Evolutionary conservation across 2,329 filamentous ascomycete genomes (phyloP), one percentile per base, ranked within the genome.

Genomic region (Pyrenophora teres): DNA sequence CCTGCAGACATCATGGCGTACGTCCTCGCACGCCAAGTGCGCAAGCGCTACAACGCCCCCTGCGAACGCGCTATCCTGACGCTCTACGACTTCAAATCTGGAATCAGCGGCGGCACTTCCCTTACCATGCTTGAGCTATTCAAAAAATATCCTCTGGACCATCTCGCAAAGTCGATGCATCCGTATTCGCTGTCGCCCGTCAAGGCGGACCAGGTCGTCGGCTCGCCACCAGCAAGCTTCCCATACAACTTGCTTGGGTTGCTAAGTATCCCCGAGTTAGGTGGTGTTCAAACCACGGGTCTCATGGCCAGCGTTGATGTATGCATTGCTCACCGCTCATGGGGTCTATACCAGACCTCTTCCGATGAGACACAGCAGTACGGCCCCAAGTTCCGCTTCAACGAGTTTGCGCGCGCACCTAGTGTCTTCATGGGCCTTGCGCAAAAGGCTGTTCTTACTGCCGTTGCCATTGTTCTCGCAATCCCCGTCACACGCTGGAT

Each of bases 61-160:
- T 81, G 81, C 3, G 73, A 74, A 43, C 78, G 83, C 44, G 74
- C 85, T 37, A 75, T 81, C 36, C 73, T 80, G 57, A 78, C 77
- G 3, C 75, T 85, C 18, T 79, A 84, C 61, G 79, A 81, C 19
- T 56, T 83, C 46, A 84, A 83, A 67, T 53, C 48, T 7, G 64
- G 64, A 9, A 40, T 64, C 40, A 84, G 81, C 46, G 84, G 84
- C 23, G 84, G 84, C 31, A 86, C 78, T 5, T 74, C 92, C 4
- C 80, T 83, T 30, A 92, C 90, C 0, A 76, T 86, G 3, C 71
- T 97, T 12, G 81, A 76, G 27, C 67, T 83, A 7, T 77, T 84
- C 55, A 78, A 78, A 52, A 60, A 76, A 59, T 77, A 80, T 72
- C 61, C 67, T 60, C 68, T 80, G 6, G 67, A 65, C n/a, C 74